Evolutionary conservation across 2,329 filamentous ascomycete species (phyloP).

Genomic region (Akanthomyces muscarius): DNA sequence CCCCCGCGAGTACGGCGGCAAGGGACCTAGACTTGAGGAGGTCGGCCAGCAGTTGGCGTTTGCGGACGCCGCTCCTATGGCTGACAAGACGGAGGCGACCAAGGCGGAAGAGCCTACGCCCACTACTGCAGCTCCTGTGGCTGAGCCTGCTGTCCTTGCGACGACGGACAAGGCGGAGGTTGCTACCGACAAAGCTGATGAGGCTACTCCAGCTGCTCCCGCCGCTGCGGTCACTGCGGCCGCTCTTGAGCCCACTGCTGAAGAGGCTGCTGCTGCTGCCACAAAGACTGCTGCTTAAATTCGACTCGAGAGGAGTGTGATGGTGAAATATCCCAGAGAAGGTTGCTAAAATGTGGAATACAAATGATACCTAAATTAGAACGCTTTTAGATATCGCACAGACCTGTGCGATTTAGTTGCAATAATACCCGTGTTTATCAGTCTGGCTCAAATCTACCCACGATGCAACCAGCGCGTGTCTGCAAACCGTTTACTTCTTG

Average conservation of each 20-base stretch:
- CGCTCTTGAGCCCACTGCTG: slow-evolving; percentile 18
- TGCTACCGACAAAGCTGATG: slow-evolving; percentile 8
- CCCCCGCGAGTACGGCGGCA: slow-evolving; percentile 76
- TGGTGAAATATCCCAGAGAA: neutral
- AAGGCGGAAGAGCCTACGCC: slow-evolving; percentile 11
- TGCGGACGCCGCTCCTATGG: slow-evolving; percentile 28
- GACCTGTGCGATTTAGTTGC: neutral
- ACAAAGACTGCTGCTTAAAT: slow-evolving; percentile 17
- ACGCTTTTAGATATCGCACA: neutral
- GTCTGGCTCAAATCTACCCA: neutral
- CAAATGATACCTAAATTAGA: slow-evolving; percentile 15
- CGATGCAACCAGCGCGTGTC: neutral
- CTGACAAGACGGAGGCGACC: slow-evolving; percentile 11
- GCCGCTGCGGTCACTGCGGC: neutral
- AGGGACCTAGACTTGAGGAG: slow-evolving; percentile 45
- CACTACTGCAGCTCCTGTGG: neutral
- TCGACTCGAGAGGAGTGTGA: neutral
- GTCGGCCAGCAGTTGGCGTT: slow-evolving; percentile 21
- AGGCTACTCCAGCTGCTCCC: neutral
- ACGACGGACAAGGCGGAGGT: slow-evolving; percentile 10
- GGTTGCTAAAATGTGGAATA: neutral
- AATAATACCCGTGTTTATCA: slow-evolving; percentile 10
- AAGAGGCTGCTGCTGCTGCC: slow-evolving; percentile 11
- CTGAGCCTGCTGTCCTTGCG: neutral
- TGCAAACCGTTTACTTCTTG: too few relatives aligned